Conservation (phyloP, 257 asterid genomes). For the Solanum piurae region DNA sequence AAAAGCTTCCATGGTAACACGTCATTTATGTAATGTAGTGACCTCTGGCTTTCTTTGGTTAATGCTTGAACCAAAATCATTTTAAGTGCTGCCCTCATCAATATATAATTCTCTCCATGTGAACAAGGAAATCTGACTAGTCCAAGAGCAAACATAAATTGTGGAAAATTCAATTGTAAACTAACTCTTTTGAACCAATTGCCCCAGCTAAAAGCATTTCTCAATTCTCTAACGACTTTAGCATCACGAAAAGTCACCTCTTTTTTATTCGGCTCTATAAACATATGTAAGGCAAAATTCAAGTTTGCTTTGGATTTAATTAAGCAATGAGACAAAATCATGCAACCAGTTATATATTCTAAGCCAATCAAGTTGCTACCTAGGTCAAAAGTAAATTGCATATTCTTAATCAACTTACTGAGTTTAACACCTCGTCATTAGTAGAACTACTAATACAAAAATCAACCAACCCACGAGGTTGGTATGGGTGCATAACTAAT, state of each 20-base stretch:
- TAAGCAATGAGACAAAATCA: background rate
- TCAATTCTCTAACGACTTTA: background rate
- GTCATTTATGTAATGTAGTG: too few species aligned
- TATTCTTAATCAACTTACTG: background rate
- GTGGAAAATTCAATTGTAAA: background rate
- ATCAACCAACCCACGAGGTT: background rate
- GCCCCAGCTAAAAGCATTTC: background rate
- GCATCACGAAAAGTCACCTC: background rate
- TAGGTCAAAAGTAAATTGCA: background rate
- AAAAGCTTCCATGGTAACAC: too few species aligned
- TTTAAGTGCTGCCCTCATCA: too few species aligned
- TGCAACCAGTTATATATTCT: background rate
- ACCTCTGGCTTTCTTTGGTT: too few species aligned
- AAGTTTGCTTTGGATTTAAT: background rate
- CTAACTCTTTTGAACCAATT: background rate
- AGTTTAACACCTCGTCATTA: background rate
- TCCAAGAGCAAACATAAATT: too few species aligned
- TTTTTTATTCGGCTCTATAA: background rate
- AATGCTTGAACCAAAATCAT: too few species aligned
- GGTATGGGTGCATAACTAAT: background rate
- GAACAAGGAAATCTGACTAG: too few species aligned
- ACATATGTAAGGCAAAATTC: background rate
- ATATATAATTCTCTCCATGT: too few species aligned
- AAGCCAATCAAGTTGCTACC: background rate
- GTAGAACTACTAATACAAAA: background rate